Evolutionary conservation across 2,329 filamentous ascomycete species (phyloP).

Genomic region (Beauveria pseudobassiana): DNA sequence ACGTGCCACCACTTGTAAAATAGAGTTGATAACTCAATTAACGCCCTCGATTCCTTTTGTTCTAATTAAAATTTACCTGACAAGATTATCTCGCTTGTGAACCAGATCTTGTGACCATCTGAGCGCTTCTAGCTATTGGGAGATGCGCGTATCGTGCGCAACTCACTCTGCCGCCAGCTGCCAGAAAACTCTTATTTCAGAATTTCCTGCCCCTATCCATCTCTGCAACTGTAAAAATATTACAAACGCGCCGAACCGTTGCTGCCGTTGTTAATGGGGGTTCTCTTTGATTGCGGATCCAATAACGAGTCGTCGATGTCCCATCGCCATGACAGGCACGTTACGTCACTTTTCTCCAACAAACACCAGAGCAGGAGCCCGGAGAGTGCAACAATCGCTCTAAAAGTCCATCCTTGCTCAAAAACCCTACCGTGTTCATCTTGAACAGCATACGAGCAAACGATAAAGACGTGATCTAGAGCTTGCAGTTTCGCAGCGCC

Average conservation of each 20-base stretch:
- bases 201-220: background rate
- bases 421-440: background rate
- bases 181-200: background rate
- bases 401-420: background rate
- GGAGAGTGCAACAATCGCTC: background rate
- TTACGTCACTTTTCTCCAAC: background rate
- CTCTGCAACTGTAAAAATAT: background rate
- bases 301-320: background rate
- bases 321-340: background rate
- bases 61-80: constrained; percentile 18
- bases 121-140: background rate
- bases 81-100: constrained; percentile 10
- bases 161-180: background rate
- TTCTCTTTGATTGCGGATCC: background rate
- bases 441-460: background rate
- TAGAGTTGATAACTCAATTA: constrained; percentile 55
- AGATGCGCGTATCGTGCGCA: background rate
- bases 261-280: background rate
- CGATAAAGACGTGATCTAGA: background rate
- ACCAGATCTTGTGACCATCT: background rate
- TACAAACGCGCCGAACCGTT: background rate
- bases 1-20: constrained; percentile 54
- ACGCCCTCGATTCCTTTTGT: constrained; percentile 56
- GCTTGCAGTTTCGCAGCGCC: background rate
- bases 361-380: background rate